Base-by-base conservation (phyloP, 202 grass and related monocot genomes). In the Schoenoplectus tabernaemontani region DNA sequence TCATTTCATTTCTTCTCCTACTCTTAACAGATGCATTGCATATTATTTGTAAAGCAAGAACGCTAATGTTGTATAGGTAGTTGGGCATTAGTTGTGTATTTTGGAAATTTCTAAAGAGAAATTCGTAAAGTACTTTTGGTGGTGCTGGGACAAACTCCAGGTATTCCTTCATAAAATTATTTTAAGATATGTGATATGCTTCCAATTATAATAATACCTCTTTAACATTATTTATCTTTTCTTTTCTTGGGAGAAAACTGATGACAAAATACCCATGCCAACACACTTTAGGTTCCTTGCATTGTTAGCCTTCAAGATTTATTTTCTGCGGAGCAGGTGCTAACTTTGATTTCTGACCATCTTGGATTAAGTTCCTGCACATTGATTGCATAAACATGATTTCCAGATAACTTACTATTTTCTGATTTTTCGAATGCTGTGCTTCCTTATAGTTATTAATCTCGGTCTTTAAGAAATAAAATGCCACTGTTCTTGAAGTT, bases 401-500 rank as follows among this genome's bases (percentile, higher is more conserved):
- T n/a, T n/a, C n/a, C n/a, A n/a, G n/a, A n/a, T n/a, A n/a, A n/a
- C n/a, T n/a, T n/a, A n/a, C n/a, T n/a, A n/a, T n/a, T n/a, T 68
- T 82, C n/a, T n/a, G n/a, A n/a, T n/a, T 74, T 12, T 3, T 6
- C 37, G 1, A 34, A 74, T 84, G 36, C 37, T n/a, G 81, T 85
- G 67, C 56, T 15, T 58, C n/a, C n/a, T n/a, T n/a, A n/a, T n/a
- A n/a, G n/a, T n/a, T n/a, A 30, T 64, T 64, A 30, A 32, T 80
- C 23, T 64, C 48, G 23, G 48, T 62, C n/a, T 60, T 78, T n/a
- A 80, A 80, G 56, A 19, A 87, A 68, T 83, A 98, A 91, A 90
- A 98, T 79, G 91, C 89, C 82, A 91, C 88, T 86, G 87, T 98
- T 95, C 87, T 98, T 0, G 96, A 98, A 81, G 96, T 98, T 98